A percentile compares a stretch with the other conserved stretches of the same genome.
phyloP scores from a whole-genome alignment of 176 grass and related monocot species.

The Rhipidocladum racemiflorum region DNA sequence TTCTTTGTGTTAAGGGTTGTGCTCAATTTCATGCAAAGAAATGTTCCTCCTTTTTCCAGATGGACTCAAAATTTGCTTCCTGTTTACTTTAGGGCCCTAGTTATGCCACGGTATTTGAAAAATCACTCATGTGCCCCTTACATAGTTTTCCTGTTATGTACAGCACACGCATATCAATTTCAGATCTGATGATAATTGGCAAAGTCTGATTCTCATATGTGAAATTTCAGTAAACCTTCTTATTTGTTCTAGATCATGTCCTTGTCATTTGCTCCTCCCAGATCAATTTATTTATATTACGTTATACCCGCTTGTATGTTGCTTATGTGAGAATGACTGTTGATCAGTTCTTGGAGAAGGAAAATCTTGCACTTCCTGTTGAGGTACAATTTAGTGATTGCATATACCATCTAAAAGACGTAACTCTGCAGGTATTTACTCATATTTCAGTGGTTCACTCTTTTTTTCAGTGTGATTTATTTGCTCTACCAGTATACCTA shows the following conservation, averaged over 20 bases:
- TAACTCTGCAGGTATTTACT: background rate
- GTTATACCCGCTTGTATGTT: background rate
- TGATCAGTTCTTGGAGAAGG: constrained; percentile 67
- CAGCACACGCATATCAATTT: background rate
- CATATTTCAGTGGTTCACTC: background rate
- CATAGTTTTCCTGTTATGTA: background rate
- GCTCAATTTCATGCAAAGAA: constrained; percentile 98
- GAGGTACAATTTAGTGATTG: constrained; percentile 52
- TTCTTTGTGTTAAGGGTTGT: constrained; percentile 58
- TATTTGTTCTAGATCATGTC: background rate
- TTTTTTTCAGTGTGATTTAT: background rate
- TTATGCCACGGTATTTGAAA: constrained; percentile 7
- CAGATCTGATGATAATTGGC: background rate
- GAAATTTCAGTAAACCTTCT: background rate
- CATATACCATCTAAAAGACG: background rate
- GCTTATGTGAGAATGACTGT: constrained; percentile 31
- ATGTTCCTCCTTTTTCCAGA: background rate
- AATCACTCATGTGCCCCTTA: background rate
- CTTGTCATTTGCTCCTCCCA: background rate
- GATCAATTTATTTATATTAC: background rate
- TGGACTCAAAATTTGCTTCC: constrained; percentile 10
- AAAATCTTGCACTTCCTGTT: constrained; percentile 66
- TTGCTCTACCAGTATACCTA: background rate
- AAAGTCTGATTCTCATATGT: background rate
- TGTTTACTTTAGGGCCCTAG: background rate